A percentile compares a stretch with the other conserved stretches of the same genome.
Evolutionary conservation across 495 filamentous ascomycete genomes (phyloP).

Genomic region (Astrothelium macrocarpum): DNA sequence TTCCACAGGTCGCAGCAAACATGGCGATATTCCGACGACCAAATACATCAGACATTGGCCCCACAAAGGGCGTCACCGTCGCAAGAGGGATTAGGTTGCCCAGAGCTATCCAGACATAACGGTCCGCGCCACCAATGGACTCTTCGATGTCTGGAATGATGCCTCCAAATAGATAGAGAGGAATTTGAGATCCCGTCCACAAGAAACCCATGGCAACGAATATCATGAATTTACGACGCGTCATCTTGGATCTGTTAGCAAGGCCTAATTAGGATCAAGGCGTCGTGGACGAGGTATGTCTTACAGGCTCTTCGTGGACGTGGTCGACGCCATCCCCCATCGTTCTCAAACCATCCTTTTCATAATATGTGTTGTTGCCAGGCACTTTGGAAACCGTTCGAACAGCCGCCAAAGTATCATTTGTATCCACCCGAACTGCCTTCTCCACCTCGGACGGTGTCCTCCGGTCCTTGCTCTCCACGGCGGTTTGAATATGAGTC

Average conservation of each 20-base stretch:
- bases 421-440: constrained; percentile 1
- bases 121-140: constrained; percentile 54
- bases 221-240: constrained; percentile 47
- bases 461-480: neutral
- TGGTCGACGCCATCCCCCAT: neutral
- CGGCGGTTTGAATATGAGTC: neutral
- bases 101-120: constrained; percentile 67
- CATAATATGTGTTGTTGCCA: neutral
- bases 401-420: neutral
- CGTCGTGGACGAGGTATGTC: neutral
- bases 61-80: constrained; percentile 63
- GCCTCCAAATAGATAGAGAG: constrained; percentile 51
- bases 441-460: neutral
- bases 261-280: neutral
- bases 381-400: neutral
- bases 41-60: constrained; percentile 57
- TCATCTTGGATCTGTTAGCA: constrained; percentile 39
- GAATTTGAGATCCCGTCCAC: constrained; percentile 58
- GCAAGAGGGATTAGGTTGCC: constrained; percentile 59
- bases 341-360: neutral
- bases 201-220: constrained; percentile 56
- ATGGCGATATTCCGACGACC: constrained; percentile 61
- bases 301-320: neutral
- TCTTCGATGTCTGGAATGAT: constrained; percentile 51
- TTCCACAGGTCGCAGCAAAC: constrained; percentile 46